phyloP scores from a whole-genome alignment of 2,329 filamentous ascomycete genomes.

The Beauveria rudraprayagi region DNA sequence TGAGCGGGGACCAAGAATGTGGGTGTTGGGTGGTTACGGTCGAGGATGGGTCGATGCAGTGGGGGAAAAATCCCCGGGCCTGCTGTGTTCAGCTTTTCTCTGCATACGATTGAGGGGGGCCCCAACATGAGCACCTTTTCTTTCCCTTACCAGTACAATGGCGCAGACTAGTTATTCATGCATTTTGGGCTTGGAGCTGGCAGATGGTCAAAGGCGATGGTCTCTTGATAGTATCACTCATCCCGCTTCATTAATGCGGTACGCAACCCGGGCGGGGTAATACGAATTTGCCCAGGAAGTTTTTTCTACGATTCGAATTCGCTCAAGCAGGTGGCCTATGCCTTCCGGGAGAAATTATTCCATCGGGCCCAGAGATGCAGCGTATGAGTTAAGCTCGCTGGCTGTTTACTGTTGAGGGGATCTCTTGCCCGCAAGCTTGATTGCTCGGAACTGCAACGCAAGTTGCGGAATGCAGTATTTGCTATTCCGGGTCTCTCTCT shows the following conservation, averaged over 20 bases:
- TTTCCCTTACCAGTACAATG: neutral
- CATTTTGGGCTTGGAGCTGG: neutral
- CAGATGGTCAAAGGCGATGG: no score
- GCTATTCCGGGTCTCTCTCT: no score
- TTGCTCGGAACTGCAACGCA: neutral
- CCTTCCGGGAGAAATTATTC: no score
- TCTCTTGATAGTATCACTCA: neutral
- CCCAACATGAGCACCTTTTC: neutral
- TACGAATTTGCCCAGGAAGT: neutral
- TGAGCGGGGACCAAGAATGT: neutral
- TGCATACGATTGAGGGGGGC: neutral
- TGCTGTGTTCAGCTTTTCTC: neutral
- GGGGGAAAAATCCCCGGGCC: neutral
- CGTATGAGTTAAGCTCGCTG: neutral
- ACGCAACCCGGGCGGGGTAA: neutral
- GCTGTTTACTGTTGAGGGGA: neutral
- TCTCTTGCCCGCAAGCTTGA: neutral
- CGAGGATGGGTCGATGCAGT: conserved; percentile 7
- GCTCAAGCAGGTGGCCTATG: neutral
- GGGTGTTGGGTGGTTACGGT: neutral
- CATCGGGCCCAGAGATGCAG: no score
- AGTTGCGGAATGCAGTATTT: neutral
- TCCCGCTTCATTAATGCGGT: no score
- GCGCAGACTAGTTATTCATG: neutral
- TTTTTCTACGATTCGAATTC: neutral